Evolutionary conservation across 140 eudicot species (phyloP).

Genomic region (Erigeron philadelphicus): DNA sequence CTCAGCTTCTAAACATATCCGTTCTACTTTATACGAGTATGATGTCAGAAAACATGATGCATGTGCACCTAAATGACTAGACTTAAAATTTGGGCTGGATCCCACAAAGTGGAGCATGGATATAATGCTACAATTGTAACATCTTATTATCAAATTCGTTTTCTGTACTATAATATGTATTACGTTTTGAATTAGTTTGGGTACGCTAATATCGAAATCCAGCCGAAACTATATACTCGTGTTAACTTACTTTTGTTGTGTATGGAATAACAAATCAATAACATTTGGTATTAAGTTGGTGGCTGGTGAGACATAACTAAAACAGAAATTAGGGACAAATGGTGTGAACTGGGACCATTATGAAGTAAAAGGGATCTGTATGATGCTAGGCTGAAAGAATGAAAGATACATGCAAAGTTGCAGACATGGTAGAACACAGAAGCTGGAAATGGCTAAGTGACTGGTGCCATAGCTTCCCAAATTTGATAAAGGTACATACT

Average conservation of each 20-base stretch:
- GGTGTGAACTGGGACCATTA: neutral
- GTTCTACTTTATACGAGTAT: neutral
- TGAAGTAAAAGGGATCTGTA: no score
- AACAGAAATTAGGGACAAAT: neutral
- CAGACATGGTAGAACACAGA: no score
- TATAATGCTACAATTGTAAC: neutral
- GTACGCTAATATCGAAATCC: neutral
- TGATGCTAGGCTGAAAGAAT: no score
- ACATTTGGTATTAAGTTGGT: neutral
- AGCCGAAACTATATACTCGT: neutral
- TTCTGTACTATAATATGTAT: neutral
- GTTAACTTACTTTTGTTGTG: neutral
- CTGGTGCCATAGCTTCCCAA: no score
- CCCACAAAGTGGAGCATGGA: slow-evolving; percentile 12
- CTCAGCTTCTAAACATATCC: slow-evolving; percentile 3
- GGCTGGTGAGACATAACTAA: neutral
- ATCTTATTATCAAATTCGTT: neutral
- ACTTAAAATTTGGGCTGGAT: neutral
- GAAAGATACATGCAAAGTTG: no score
- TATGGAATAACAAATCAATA: neutral
- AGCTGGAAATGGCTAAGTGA: no score
- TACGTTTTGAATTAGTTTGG: neutral
- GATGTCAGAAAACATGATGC: slow-evolving; percentile 8
- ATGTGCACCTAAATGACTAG: neutral
- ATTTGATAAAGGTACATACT: no score